These are phyloP conservation scores for Auriscalpium vulgare DNA, from an alignment of 768 basidiomycete genomes.

Conservation along the genomic window DNA sequence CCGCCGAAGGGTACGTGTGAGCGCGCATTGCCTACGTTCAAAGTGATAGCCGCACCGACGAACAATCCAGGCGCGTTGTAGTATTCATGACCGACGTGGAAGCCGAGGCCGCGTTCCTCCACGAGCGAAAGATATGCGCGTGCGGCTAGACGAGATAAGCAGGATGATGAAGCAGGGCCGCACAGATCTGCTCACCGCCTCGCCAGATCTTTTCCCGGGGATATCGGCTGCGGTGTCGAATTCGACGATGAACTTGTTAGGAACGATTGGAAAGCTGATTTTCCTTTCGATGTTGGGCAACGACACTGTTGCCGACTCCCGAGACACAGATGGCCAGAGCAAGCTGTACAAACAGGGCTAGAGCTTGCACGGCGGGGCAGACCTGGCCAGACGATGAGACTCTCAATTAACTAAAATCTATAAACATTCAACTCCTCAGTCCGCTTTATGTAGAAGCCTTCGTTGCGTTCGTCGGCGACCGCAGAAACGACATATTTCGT, in stretches of 20 bases:
- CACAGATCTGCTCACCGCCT: neutral
- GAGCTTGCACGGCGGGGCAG: too few species aligned
- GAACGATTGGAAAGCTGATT: neutral
- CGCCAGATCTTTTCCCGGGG: neutral
- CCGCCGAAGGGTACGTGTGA: conserved; percentile 59
- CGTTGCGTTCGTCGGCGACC: too few species aligned
- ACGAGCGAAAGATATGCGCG: neutral
- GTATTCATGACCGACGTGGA: neutral
- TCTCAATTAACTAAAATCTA: too few species aligned
- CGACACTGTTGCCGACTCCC: too few species aligned
- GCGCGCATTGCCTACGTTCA: conserved; percentile 37
- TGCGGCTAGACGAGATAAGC: neutral
- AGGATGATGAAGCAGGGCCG: neutral
- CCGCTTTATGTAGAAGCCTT: too few species aligned
- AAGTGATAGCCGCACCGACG: neutral
- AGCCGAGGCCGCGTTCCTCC: neutral
- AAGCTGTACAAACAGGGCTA: too few species aligned
- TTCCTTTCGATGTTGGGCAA: neutral
- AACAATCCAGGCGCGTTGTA: neutral
- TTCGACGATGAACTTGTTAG: neutral
- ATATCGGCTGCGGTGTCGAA: neutral
- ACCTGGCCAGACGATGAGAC: neutral
- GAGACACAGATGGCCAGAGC: too few species aligned
- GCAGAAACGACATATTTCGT: too few species aligned
- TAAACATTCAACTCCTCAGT: too few species aligned